phyloP scores from a whole-genome alignment of 139 green algal species.

The Chlamydomonas sp. region DNA sequence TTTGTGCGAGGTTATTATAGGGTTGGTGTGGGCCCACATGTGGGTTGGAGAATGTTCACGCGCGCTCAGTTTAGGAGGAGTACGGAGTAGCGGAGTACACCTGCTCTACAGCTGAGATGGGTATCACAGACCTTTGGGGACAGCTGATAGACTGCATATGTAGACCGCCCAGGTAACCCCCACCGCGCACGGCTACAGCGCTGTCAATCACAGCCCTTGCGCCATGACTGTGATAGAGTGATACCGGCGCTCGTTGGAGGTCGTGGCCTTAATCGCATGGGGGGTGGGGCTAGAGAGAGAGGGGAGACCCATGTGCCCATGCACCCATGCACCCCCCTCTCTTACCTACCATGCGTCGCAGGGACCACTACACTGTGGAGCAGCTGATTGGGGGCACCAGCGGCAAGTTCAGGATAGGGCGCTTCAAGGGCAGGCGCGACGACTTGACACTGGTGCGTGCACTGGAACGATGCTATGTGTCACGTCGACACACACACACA shows the following conservation, averaged over 20 bases:
- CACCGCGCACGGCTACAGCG: not conserved
- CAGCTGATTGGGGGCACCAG: conserved; percentile 52
- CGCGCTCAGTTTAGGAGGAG: too few species aligned
- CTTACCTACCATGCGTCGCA: conserved; percentile 25
- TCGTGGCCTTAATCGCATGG: not conserved
- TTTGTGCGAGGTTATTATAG: too few species aligned
- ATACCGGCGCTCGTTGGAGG: too few species aligned
- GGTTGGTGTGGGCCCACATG: too few species aligned
- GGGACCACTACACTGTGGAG: conserved; percentile 47
- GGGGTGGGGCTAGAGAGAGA: too few species aligned
- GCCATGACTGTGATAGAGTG: too few species aligned
- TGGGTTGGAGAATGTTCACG: too few species aligned
- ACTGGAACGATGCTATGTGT: not conserved
- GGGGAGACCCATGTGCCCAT: too few species aligned
- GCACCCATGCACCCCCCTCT: not conserved
- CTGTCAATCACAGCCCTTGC: not conserved
- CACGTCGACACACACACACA: not conserved
- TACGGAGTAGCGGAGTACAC: not conserved
- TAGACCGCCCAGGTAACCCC: conserved; percentile 59
- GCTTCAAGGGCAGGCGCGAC: conserved; percentile 38
- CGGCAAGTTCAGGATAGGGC: conserved; percentile 37
- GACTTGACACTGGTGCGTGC: conserved; percentile 43
- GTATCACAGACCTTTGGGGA: conserved; percentile 52
- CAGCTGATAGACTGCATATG: conserved; percentile 75
- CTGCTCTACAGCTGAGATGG: conserved; percentile 2